Evolutionary conservation across 768 basidiomycete genomes (phyloP), one percentile per base, ranked within the genome.

Genomic region (Kwoniella sp.): DNA sequence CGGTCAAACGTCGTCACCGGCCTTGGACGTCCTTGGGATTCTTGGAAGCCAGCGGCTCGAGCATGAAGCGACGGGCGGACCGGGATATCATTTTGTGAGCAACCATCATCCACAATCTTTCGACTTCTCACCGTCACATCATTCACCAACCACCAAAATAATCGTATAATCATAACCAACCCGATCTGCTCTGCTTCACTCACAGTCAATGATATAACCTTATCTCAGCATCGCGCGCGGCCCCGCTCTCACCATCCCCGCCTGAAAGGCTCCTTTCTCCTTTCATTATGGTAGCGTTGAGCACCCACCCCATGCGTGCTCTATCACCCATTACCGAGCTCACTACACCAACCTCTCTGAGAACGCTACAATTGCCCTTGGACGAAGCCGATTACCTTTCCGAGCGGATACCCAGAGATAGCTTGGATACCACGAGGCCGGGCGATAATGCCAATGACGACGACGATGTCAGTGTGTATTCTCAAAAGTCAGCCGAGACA

Each of bases 271-370:
- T 22, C n/a, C 47, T 25, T 33, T 24, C 30, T 22, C 36, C 40
- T 24, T 22, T 29, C 37, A 33, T 5, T 10, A 61, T 61, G 60
- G 51, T 48, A 6, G 19, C 37, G 4, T 10, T 47, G 2, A 58
- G 21, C 22, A 25, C 48, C 12, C 63, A 52, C 26, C 46, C 55
- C 19, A 24, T 64, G 15, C 55, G 72, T 21, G 37, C 67, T 9
- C 63, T 74, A 8, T 75, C 73, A 13, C 73, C 73, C n/a, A 75
- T 75, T 61, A 75, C 73, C 17, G 73, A 75, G 33, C 67, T 68
- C 30, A 70, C 64, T 29, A 72, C 73, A 8, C 71, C 69, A 7
- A 53, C 50, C 0, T 72, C 73, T 10, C 25, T 60, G 1, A 65
- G 67, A 13, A 54, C 65, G 21, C 36, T 57, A 2, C 47, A 25